These are phyloP conservation scores for Spathaspora sp. DNA, from an alignment of 1,139 yeast species.

Conservation along the genomic window DNA sequence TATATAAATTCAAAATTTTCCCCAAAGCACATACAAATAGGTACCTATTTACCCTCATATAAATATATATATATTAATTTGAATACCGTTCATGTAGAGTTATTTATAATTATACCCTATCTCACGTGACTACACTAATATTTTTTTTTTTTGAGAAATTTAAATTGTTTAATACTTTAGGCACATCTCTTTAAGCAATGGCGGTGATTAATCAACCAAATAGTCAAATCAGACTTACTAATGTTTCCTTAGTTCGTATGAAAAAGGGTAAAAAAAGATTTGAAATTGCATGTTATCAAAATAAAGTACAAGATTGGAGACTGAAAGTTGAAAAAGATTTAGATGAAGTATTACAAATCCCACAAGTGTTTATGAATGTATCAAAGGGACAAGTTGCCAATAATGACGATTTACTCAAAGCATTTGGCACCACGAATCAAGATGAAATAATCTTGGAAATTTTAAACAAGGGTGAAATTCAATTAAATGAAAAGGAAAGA, in stretches of 20 bases:
- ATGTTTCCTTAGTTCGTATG: constrained; percentile 89
- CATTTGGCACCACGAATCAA: constrained; percentile 75
- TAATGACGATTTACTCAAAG: constrained; percentile 71
- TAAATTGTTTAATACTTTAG: too few relatives aligned
- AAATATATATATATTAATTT: too few relatives aligned
- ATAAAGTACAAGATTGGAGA: constrained; percentile 95
- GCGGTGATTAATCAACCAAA: constrained; percentile 80
- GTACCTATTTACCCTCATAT: too few relatives aligned
- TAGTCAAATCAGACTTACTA: constrained; percentile 84
- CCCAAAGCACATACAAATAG: not conserved
- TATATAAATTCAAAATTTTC: not conserved
- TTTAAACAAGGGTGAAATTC: constrained; percentile 87
- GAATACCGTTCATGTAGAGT: too few relatives aligned
- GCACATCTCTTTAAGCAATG: constrained; percentile 21
- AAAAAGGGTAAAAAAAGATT: constrained; percentile 88
- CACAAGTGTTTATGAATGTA: constrained; percentile 90
- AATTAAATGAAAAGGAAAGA: constrained; percentile 90
- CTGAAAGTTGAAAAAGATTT: constrained; percentile 85
- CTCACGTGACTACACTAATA: too few relatives aligned
- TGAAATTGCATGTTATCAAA: constrained; percentile 95
- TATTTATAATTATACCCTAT: too few relatives aligned
- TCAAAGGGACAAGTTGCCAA: constrained; percentile 95
- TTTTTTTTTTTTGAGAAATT: too few relatives aligned
- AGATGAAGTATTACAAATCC: constrained; percentile 94
- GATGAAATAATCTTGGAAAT: constrained; percentile 78